These are phyloP conservation scores for Aspergillus quadrilineatus DNA, from an alignment of 2,329 filamentous ascomycete species.

Conservation along the genomic window DNA sequence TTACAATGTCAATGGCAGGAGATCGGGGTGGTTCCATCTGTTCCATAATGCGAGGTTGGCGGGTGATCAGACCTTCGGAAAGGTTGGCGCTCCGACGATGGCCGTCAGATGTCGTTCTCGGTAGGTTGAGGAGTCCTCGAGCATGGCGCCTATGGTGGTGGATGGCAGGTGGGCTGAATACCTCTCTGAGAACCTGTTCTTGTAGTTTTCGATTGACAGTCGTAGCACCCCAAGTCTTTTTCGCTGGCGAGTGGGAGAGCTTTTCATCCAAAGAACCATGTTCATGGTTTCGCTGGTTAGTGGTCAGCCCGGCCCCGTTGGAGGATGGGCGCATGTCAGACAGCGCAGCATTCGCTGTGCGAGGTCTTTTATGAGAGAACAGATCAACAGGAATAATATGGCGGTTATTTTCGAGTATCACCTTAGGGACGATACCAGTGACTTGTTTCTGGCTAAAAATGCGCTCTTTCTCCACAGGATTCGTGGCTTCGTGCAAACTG, in stretches of 20 bases:
- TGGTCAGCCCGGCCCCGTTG: constrained; percentile 19
- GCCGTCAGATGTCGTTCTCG: constrained; percentile 45
- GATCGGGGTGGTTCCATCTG: constrained; percentile 24
- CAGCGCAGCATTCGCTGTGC: constrained; percentile 32
- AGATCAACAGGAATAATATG: constrained; percentile 88
- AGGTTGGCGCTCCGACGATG: constrained; percentile 34
- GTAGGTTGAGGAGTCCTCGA: constrained; percentile 63
- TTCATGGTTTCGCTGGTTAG: constrained; percentile 11
- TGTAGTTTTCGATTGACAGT: constrained; percentile 84
- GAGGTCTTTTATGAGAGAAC: constrained; percentile 59
- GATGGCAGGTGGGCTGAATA: constrained; percentile 80
- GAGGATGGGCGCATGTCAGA: constrained; percentile 23
- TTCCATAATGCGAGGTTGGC: constrained; percentile 21
- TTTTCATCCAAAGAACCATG: constrained; percentile 17
- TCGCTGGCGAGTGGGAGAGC: constrained; percentile 31
- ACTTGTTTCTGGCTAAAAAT: constrained; percentile 75
- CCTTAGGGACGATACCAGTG: constrained; percentile 74
- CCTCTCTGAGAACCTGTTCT: constrained; percentile 89
- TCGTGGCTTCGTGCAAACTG: constrained; percentile 15
- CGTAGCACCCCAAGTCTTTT: constrained; percentile 77
- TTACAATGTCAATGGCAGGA: constrained; percentile 31
- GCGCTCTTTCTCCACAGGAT: constrained; percentile 43
- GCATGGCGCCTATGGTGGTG: constrained; percentile 72
- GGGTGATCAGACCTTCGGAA: constrained; percentile 33
- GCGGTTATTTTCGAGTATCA: constrained; percentile 89